Base-by-base conservation (phyloP, 306 rosid species). In the Prunus salicina region DNA sequence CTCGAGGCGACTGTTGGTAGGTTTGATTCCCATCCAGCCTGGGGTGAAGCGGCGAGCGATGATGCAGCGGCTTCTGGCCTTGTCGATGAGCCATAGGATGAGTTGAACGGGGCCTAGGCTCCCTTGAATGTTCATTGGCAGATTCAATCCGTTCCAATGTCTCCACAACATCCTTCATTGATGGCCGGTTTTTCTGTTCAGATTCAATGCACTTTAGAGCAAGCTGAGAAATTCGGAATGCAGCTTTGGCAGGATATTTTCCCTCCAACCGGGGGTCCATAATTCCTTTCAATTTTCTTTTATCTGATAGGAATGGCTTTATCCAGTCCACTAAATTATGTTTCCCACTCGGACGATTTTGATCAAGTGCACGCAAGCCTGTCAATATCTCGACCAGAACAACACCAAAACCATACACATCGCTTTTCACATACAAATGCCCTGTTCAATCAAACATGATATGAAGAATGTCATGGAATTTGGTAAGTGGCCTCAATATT, bases 341-440 rank as follows among this genome's bases (percentile, higher is more conserved):
- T 63, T 55, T 85, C 24, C 96, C 94, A 34, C 43, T 84, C 34
- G 98, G 96, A 47, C 98, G 98, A 73, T 88, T 87, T 0, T 70
- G 1, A 73, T 96, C 99, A 6, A 91, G 84, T 6, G 99, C 97
- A 30, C 93, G 81, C 71, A 83, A 77, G 24, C 88, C 93, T 13
- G 99, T 89, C 38, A 96, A 76, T 14, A 96, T 91, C 85, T 96
- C 99, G 4, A 93, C 85, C 83, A 96, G 80, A 50, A 96, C 98
- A 3, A 96, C 98, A 63, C 99, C 99, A 77, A 93, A 96, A 12
- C 92, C 99, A 58, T 93, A 96, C 6, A 91, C 98, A 2, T 96
- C 98, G 20, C 99, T 96, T 86, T 96, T 93, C 8, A 92, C 90
- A 24, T 91, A 93, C 41, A 96, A 82, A 89, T 96, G 99, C 76